phyloP scores from a whole-genome alignment of 2,329 filamentous ascomycete species.

The Exophiala calicioides region DNA sequence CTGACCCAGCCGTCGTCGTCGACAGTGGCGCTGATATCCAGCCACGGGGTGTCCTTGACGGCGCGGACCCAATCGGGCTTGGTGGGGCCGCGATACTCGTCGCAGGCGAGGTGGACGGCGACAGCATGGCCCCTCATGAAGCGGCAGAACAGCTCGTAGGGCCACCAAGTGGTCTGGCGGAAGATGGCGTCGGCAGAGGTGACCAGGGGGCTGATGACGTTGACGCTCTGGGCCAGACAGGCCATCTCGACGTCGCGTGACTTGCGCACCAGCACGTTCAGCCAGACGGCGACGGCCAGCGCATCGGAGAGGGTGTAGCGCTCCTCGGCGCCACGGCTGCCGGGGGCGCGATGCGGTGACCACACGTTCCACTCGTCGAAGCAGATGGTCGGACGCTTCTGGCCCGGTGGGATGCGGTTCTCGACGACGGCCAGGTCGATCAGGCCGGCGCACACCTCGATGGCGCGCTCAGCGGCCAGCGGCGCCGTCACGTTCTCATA shows the following conservation, averaged over 20 bases:
- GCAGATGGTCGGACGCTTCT: conserved; percentile 70
- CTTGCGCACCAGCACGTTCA: conserved; percentile 76
- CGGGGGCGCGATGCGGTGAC: conserved; percentile 71
- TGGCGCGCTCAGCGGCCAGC: conserved; percentile 69
- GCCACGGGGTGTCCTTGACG: conserved; percentile 66
- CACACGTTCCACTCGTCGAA: conserved; percentile 88
- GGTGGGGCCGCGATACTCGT: conserved; percentile 62
- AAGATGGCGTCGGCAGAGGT: conserved; percentile 64
- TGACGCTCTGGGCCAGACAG: conserved; percentile 75
- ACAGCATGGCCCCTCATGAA: conserved; percentile 75
- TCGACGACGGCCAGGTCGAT: conserved; percentile 77
- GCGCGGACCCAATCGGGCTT: conserved; percentile 41
- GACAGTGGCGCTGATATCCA: conserved; percentile 44
- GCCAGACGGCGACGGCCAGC: conserved; percentile 71
- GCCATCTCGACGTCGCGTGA: conserved; percentile 72
- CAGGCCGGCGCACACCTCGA: conserved; percentile 66
- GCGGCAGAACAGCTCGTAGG: conserved; percentile 66
- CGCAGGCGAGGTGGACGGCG: conserved; percentile 63
- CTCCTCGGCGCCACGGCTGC: conserved; percentile 72
- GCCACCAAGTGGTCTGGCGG: conserved; percentile 76
- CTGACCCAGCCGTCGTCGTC: conserved; percentile 61
- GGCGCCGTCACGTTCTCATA: conserved; percentile 63
- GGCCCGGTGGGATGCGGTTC: conserved; percentile 51
- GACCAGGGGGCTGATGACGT: conserved; percentile 77
- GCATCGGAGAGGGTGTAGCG: conserved; percentile 73